phyloP scores from a whole-genome alignment of 1,284 basidiomycete species.

The Ceratobasidium theobromae region DNA sequence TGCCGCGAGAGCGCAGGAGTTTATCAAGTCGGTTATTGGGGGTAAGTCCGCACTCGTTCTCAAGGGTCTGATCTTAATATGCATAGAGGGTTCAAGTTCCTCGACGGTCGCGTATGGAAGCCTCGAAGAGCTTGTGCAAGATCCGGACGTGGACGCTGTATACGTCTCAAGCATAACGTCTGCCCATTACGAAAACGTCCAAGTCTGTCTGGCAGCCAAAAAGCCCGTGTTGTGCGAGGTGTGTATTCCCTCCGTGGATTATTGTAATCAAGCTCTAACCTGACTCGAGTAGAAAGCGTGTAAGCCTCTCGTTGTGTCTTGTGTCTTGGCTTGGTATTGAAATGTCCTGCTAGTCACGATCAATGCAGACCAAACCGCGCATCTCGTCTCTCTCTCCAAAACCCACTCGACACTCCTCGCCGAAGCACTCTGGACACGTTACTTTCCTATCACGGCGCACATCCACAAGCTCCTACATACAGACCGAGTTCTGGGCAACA shows the following conservation, averaged over 20 bases:
- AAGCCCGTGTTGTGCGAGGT: conserved; percentile 51
- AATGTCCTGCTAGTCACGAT: conserved; percentile 44
- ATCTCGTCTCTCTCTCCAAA: conserved; percentile 48
- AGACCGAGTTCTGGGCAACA: conserved; percentile 37
- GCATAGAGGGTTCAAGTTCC: not conserved
- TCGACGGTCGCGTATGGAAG: conserved; percentile 44
- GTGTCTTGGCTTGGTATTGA: not conserved
- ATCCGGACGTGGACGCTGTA: conserved; percentile 48
- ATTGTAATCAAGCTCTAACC: not conserved
- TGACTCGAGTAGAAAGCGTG: conserved; percentile 34
- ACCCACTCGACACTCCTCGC: conserved; percentile 50
- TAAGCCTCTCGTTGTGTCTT: conserved; percentile 15
- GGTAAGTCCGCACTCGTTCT: conserved; percentile 20
- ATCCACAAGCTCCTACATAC: conserved; percentile 36
- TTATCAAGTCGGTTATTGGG: conserved; percentile 45
- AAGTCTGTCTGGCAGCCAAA: conserved; percentile 47
- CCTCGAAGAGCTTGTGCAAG: conserved; percentile 50
- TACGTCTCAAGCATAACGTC: conserved; percentile 53
- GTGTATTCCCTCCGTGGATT: not conserved
- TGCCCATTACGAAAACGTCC: conserved; percentile 49
- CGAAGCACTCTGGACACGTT: conserved; percentile 46
- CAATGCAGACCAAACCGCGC: conserved; percentile 48
- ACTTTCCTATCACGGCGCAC: conserved; percentile 38
- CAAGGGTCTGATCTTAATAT: not conserved
- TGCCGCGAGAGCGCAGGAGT: conserved; percentile 46